Percentiles rank a stretch among this genome's conserved stretches.
These are phyloP conservation scores for Leptographium flavum DNA, from an alignment of 2,329 filamentous ascomycete species.

Conservation along the genomic window DNA sequence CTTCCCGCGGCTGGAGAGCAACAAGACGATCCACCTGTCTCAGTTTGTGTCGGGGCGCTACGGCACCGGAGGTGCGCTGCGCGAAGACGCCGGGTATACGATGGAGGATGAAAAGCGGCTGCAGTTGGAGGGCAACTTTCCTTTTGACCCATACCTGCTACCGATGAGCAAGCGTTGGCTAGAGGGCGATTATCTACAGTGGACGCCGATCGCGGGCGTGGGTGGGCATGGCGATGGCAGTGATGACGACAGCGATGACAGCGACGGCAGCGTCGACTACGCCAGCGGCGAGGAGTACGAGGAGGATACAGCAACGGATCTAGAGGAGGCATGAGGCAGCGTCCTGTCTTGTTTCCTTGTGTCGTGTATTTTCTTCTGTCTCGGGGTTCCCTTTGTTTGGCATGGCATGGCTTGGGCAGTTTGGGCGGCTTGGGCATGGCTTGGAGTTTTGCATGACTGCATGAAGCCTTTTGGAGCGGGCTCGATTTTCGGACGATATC, in stretches of 20 bases:
- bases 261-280: slow-evolving; percentile 20
- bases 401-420: neutral
- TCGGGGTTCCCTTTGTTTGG: neutral
- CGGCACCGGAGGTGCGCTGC: slow-evolving; percentile 34
- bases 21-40: slow-evolving; percentile 75
- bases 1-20: slow-evolving; percentile 74
- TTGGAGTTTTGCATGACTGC: too few relatives aligned
- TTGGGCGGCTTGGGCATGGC: too few relatives aligned
- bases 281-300: slow-evolving; percentile 1
- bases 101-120: slow-evolving; percentile 61
- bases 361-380: neutral
- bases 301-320: slow-evolving; percentile 6
- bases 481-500: too few relatives aligned
- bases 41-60: slow-evolving; percentile 48
- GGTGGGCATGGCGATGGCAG: slow-evolving; percentile 39
- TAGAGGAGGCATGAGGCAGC: too few relatives aligned
- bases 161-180: slow-evolving; percentile 81
- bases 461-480: too few relatives aligned
- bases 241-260: slow-evolving; percentile 28
- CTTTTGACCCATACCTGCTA: slow-evolving; percentile 91
- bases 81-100: slow-evolving; percentile 33
- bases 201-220: slow-evolving; percentile 60
- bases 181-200: slow-evolving; percentile 68
- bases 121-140: slow-evolving; percentile 88
- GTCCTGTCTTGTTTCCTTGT: too few relatives aligned